phyloP scores from a whole-genome alignment of 177 flowering plant species.

The Tripterygium wilfordii region DNA sequence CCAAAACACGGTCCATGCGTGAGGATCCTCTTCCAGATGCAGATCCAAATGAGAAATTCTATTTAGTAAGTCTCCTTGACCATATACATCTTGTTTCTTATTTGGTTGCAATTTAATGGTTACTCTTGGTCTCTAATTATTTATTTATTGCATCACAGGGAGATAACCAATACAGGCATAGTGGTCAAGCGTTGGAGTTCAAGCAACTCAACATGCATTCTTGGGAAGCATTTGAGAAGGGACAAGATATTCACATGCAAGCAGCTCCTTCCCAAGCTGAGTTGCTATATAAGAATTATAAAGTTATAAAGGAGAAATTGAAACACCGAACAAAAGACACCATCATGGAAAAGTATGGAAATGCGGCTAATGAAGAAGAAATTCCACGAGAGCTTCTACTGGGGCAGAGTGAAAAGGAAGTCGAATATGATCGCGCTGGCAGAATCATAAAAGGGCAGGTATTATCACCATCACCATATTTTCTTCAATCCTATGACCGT shows the following conservation, averaged over 20 bases:
- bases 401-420: slow-evolving; percentile 84
- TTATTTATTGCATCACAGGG: slow-evolving; percentile 37
- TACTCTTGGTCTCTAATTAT: background rate
- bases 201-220: slow-evolving; percentile 79
- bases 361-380: slow-evolving; percentile 78
- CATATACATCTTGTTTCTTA: no score
- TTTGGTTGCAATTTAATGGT: no score
- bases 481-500: no score
- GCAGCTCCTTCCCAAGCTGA: slow-evolving; percentile 99
- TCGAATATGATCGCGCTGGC: slow-evolving; percentile 95
- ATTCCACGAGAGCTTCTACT: slow-evolving; percentile 74
- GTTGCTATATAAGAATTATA: slow-evolving; percentile 58
- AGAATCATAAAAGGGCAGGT: slow-evolving; percentile 89
- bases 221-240: slow-evolving; percentile 89
- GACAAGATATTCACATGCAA: slow-evolving; percentile 93
- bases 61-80: slow-evolving; percentile 63
- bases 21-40: slow-evolving; percentile 96
- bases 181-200: slow-evolving; percentile 90
- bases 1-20: slow-evolving; percentile 95
- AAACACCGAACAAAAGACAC: slow-evolving; percentile 58
- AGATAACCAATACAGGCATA: slow-evolving; percentile 68
- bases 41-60: slow-evolving; percentile 92
- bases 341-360: slow-evolving; percentile 87
- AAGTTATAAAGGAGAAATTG: slow-evolving; percentile 68
- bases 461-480: no score